Base-by-base conservation (phyloP, 495 filamentous ascomycete species). In the Annulohypoxylon moriforme region DNA sequence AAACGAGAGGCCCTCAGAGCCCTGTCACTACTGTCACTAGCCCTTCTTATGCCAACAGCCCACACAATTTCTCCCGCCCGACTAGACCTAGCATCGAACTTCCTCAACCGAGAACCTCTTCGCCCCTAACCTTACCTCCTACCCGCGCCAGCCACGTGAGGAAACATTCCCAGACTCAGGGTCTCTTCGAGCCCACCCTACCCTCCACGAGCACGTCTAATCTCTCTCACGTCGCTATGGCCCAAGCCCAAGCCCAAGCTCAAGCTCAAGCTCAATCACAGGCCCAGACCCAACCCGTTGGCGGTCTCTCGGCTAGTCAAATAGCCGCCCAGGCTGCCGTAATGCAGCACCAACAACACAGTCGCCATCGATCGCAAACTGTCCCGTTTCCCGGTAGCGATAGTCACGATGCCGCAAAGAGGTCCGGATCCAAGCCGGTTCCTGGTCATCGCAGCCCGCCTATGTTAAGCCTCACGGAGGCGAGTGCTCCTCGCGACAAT, bases 281-380 rank as follows among this genome's bases (percentile, higher is more conserved):
- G 24, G 18, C 53, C 59, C 66, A 31, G 24, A n/a, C 36, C 20
- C 42, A 49, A 31, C 50, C 75, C 6, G 80, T 75, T 71, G 76
- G 77, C 38, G 73, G 82, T 9, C 79, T 84, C 63, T 84, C 90
- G 3, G 92, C 94, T 7, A 95, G 93, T 67, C 89, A 93, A 75
- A 97, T 97, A 72, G 94, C 94, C 18, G 94, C 94, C 24, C 94
- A 98, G 81, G 89, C 94, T 18, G 94, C 94, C 24, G 94, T 97
- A 13, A 82, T 82, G 77, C 78, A 77, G 24, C 87, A 89, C 58
- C 83, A 85, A 44, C 80, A 83, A 60, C 81, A 86, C 53, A 84
- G 81, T 27, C 87, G 91, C 29, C 92, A 94, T 75, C 88, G 94
- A 25, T 92, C 92, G 11, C 89, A 90, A 71, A 93, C 89, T 1